Percentiles rank a stretch among this genome's conserved stretches.
These are phyloP conservation scores for Diaporthe capsici DNA, from an alignment of 2,329 filamentous ascomycete genomes.

Conservation along the genomic window DNA sequence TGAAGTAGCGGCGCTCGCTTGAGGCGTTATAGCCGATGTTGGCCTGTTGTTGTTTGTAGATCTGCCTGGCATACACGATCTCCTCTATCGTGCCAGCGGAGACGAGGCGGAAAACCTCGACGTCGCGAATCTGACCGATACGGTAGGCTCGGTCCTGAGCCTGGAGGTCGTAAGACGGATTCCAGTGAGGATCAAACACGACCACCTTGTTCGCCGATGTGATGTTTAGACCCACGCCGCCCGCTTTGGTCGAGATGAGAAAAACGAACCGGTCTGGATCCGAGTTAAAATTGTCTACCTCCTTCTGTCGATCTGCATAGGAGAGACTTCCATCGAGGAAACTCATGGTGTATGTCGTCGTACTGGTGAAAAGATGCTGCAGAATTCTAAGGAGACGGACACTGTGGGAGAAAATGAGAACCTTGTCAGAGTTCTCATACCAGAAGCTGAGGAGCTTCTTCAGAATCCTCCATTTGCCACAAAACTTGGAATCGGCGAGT, in stretches of 20 bases:
- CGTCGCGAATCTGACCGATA: slow-evolving; percentile 92
- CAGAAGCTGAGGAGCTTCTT: slow-evolving; percentile 90
- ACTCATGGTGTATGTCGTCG: slow-evolving; percentile 90
- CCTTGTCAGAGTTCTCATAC: slow-evolving; percentile 92
- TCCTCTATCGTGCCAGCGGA: slow-evolving; percentile 95
- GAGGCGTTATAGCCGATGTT: slow-evolving; percentile 97
- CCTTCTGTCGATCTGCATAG: slow-evolving; percentile 85
- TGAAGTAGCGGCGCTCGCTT: slow-evolving; percentile 93
- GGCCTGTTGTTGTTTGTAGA: slow-evolving; percentile 99
- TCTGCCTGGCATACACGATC: slow-evolving; percentile 95
- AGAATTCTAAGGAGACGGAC: slow-evolving; percentile 88
- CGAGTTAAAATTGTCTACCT: slow-evolving; percentile 92
- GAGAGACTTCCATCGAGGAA: slow-evolving; percentile 89
- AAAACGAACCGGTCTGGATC: slow-evolving; percentile 93
- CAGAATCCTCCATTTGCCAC: slow-evolving; percentile 96
- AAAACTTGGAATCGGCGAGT: slow-evolving; percentile 90
- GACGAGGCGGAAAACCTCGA: slow-evolving; percentile 94
- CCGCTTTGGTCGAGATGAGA: slow-evolving; percentile 92
- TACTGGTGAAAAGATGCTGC: slow-evolving; percentile 83
- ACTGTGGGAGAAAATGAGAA: slow-evolving; percentile 94
- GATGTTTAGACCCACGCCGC: slow-evolving; percentile 95
- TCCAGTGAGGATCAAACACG: slow-evolving; percentile 98
- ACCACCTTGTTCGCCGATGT: slow-evolving; percentile 98
- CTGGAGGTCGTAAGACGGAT: slow-evolving; percentile 93
- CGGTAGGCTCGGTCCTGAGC: slow-evolving; percentile 97